Conservation (phyloP, 352 stramenopile species). For the Pythium monospermum region DNA sequence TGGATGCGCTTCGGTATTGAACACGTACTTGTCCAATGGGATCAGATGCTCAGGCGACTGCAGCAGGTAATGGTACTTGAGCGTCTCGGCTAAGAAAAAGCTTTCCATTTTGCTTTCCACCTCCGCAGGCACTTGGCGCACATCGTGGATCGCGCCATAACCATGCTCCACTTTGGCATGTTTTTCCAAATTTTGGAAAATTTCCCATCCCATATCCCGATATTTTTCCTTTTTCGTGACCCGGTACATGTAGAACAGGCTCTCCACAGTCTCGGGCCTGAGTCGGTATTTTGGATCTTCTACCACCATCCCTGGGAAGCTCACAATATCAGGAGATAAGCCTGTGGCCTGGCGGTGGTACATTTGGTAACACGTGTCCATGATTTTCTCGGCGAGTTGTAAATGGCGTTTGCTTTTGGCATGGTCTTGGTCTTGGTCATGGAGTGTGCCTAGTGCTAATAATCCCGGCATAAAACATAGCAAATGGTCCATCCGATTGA, state of each 20-base stretch:
- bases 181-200: slow-evolving; percentile 92
- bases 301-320: slow-evolving; percentile 70
- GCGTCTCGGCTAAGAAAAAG: slow-evolving; percentile 98
- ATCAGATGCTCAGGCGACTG: slow-evolving; percentile 74
- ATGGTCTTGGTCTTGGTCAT: slow-evolving; percentile 45
- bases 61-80: slow-evolving; percentile 98
- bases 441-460: slow-evolving; percentile 90
- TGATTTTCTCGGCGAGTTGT: slow-evolving; percentile 85
- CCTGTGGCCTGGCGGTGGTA: slow-evolving; percentile 91
- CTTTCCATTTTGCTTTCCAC: slow-evolving; percentile 97
- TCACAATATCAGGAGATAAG: slow-evolving; percentile 91
- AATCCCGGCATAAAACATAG: slow-evolving; percentile 94
- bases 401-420: slow-evolving; percentile 80
- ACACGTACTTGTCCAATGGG: slow-evolving; percentile 92
- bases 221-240: slow-evolving; percentile 94
- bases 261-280: slow-evolving; percentile 94
- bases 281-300: slow-evolving; percentile 89
- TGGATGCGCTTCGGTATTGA: slow-evolving; percentile 96
- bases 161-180: slow-evolving; percentile 87
- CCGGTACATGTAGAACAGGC: slow-evolving; percentile 95
- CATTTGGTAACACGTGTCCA: slow-evolving; percentile 94
- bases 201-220: slow-evolving; percentile 93
- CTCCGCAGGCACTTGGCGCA: slow-evolving; percentile 33
- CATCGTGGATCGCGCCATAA: slow-evolving; percentile 75
- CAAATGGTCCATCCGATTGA: slow-evolving; percentile 94